Base-by-base conservation (phyloP, 371 early-diverging fungal species). In the Zychaea mexicana region DNA sequence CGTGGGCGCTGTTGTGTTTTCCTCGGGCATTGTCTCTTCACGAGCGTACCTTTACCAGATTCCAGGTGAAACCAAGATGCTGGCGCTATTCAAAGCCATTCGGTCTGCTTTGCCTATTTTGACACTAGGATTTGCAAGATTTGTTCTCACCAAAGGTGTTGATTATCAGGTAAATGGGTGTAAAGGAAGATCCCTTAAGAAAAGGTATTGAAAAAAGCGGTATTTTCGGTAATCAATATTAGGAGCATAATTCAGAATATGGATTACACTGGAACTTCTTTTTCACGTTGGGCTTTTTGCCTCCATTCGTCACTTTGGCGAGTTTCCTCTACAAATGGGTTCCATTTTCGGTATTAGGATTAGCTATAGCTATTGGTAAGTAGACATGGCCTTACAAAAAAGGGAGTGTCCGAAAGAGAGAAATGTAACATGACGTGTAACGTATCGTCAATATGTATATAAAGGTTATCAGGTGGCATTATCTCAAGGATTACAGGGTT, bases 251-350 rank as follows among this genome's bases (percentile, higher is more conserved):
- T 10, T 86, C 93, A 2, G 98, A 98, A 75, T 98, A 98, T 70
- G 98, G 98, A 22, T 85, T 95, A 52, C 98, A 98, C 67, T 98
- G 98, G 98, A 98, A 98, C 81, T 98, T 98, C 72, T 98, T 98
- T 72, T 85, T 96, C 61, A 98, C 98, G 0, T 84, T 98, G 13
- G 96, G 92, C 0, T 79, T 93, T 58, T 70, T 98, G 46, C 94
- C 95, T 6, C 77, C 94, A 17, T 84, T 92, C 84, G 85, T 87
- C 31, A 84, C 92, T 26, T 28, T 84, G 19, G 79, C 71, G 54
- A 76, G 79, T 17, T 77, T 62, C n/a, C 69, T 79, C 28, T 76
- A 65, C 28, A 45, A 60, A 59, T 61, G 49, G 32, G 61, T 69
- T 28, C 71, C 81, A 0, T 84, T 91, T 60, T 75, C 82, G 2